Evolutionary conservation across 257 asterid species (phyloP), one percentile per base, ranked within the genome.

Genomic region (Gentiana straminea): DNA sequence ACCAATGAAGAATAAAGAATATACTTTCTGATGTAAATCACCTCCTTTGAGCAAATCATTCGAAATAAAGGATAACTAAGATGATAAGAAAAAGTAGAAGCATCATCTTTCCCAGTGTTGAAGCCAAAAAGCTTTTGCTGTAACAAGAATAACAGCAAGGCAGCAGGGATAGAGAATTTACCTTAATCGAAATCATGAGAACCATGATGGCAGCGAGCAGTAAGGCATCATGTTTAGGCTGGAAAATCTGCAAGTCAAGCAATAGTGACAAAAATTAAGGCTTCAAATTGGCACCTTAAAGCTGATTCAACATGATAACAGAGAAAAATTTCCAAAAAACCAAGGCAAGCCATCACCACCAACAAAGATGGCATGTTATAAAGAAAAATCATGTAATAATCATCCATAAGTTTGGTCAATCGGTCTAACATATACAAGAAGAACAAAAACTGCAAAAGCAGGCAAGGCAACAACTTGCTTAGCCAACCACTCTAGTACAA

Each of bases 151-250:
- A 57, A 63, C n/a, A 24, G 24, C 24, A 24, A 24, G 24, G 24
- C 24, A 37, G 51, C 35, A 46, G 35, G 54, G 57, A 45, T 33
- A 13, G 38, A 54, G 13, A 47, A 33, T 35, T 55, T 77, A 89
- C 97, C 95, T 89, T 89, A 15, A 86, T 67, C 57, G 97, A 85
- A 34, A 89, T 71, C 95, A 89, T 76, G 64, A 89, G 89, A 63
- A 86, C 92, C 94, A 89, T 76, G 64, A 74, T 32, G 57, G 88
- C 70, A 66, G 92, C 81, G 73, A 65, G 89, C 72, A 71, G 67
- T 54, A 62, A 46, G 54, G 68, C 2, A 44, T 81, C 89, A 67
- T 64, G 64, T 52, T 60, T 68, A 3, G 66, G 51, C 57, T 64
- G 70, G 79, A 92, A 86, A 43, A 86, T 79, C 97, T 89, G 59